Percentiles rank a stretch among this genome's conserved stretches.
Conservation (phyloP, 768 basidiomycete genomes). For the Pisolithus marmoratus region DNA sequence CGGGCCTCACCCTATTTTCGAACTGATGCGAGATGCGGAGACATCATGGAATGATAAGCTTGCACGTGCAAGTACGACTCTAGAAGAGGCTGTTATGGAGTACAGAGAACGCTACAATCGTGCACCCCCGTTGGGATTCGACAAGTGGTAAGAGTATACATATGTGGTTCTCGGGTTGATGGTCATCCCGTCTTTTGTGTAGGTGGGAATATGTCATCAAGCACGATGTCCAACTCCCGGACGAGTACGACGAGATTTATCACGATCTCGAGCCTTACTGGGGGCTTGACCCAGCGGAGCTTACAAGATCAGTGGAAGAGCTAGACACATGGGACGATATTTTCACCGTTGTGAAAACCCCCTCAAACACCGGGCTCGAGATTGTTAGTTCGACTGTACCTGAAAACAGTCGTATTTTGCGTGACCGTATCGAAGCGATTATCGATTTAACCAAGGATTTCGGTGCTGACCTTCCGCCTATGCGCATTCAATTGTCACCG, state of each 20-base stretch:
- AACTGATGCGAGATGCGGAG: constrained; percentile 34
- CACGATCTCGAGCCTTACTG: constrained; percentile 32
- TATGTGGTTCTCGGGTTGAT: neutral
- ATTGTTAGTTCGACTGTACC: constrained; percentile 12
- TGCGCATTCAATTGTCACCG: constrained; percentile 26
- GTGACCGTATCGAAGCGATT: constrained; percentile 10
- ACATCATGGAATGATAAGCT: constrained; percentile 31
- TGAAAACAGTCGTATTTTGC: neutral
- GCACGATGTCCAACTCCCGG: constrained; percentile 36
- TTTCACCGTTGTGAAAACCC: constrained; percentile 22
- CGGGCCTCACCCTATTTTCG: constrained; percentile 38
- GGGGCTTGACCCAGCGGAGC: constrained; percentile 27
- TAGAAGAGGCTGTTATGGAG: constrained; percentile 33
- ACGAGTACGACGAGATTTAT: constrained; percentile 44
- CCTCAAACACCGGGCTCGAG: constrained; percentile 4
- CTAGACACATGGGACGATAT: constrained; percentile 10
- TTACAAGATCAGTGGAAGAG: constrained; percentile 14
- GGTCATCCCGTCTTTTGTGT: neutral
- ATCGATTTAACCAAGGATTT: constrained; percentile 22
- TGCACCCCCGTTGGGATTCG: constrained; percentile 36
- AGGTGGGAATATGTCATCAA: constrained; percentile 40
- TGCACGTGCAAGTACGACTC: constrained; percentile 29
- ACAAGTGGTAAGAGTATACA: constrained; percentile 31
- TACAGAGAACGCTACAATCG: constrained; percentile 31
- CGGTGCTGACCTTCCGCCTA: constrained; percentile 23